Base-by-base conservation (phyloP, 306 rosid genomes). In the Pyrus communis region DNA sequence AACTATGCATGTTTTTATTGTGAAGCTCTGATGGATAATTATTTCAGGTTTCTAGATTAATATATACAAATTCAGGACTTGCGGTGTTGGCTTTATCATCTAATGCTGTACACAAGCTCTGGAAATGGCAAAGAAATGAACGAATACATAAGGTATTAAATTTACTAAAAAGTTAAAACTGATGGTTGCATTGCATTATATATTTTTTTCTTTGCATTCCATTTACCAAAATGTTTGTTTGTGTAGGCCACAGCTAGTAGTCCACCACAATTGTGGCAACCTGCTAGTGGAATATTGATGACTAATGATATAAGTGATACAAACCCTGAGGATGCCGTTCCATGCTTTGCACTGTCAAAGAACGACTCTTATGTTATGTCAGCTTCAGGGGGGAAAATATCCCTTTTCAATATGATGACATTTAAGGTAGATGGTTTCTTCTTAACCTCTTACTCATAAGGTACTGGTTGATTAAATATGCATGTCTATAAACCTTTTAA, bases 351-450 rank as follows among this genome's bases (percentile, higher is more conserved):
- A 4, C 97, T 96, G 67, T 96, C 99, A 63, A 96, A 93, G 89
- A 96, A 96, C 51, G 99, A 96, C 65, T 96, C 99, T 0, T 96
- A 96, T 77, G 98, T 96, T 66, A 91, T 96, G 98, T 96, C 99
- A 81, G 98, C 99, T 66, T 96, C 99, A 2, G 99, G 99, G 68
- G 99, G 99, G 17, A 96, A 96, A 86, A 93, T 96, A 84, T 96
- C 99, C 80, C 84, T 96, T 49, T 96, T 96, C 90, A 96, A 96
- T 84, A 96, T 96, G 99, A 96, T 96, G 99, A 96, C 99, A 23
- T 96, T 96, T 88, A 93, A 89, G 99, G 99, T 89, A 87, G 71
- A 35, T 70, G 28, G 22, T 77, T 75, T 77, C 74, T 73, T 38
- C 54, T 23, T 57, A 74, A 25, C 58, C 49, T 77, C 28, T 80